phyloP scores from a whole-genome alignment of 345 rosid genomes.

The Salix dunnii region DNA sequence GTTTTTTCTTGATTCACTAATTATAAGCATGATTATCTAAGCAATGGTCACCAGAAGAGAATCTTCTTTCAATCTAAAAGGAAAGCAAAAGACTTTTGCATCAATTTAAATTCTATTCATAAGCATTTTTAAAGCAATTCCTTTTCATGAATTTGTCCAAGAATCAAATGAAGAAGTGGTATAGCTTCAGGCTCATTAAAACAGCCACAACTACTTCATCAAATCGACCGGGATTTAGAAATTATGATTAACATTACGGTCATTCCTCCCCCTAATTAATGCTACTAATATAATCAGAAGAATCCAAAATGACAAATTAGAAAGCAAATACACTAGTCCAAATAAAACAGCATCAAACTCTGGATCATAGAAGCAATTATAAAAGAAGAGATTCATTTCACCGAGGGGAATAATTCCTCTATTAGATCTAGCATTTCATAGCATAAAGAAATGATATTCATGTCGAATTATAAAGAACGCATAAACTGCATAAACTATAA shows the following conservation, averaged over 20 bases:
- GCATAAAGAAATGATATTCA: no score
- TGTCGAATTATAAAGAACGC: no score
- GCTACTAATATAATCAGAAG: no score
- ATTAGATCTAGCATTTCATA: no score
- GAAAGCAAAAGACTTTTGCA: not conserved
- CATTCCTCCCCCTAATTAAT: slow-evolving; percentile 26
- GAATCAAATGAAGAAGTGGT: not conserved
- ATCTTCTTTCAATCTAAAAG: not conserved
- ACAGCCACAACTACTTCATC: not conserved
- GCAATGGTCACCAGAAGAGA: no score
- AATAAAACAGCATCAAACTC: no score
- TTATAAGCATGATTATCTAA: not conserved
- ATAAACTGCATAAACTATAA: no score
- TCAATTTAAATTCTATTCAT: not conserved
- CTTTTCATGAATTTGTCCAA: not conserved
- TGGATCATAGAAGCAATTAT: no score
- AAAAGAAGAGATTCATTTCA: no score
- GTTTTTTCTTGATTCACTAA: not conserved
- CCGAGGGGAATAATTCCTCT: no score
- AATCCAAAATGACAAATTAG: no score
- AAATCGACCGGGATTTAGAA: slow-evolving; percentile 5
- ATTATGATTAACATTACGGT: slow-evolving; percentile 3
- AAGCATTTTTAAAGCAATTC: not conserved
- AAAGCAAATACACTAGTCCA: no score
- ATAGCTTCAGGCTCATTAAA: not conserved